Conservation (phyloP, 2,329 filamentous ascomycete genomes). For the Venturia aucupariae region DNA sequence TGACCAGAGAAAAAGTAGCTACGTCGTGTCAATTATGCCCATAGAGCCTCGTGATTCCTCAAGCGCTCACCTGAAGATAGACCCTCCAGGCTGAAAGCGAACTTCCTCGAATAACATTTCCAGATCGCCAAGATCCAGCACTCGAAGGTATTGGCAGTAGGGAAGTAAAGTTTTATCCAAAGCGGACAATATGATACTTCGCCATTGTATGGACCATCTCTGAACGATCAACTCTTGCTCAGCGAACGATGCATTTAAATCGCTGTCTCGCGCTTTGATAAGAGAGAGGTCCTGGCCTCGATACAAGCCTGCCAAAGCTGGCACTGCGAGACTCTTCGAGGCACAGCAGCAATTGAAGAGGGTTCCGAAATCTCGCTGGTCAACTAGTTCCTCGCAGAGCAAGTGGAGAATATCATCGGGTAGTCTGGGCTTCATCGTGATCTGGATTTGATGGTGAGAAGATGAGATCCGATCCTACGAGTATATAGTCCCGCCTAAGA, state of each 20-base stretch:
- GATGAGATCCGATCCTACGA: too few species aligned
- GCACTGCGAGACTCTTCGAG: slow-evolving; percentile 46
- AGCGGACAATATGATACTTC: slow-evolving; percentile 57
- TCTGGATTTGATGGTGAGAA: neutral
- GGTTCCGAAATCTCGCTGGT: slow-evolving; percentile 43
- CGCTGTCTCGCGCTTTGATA: slow-evolving; percentile 21
- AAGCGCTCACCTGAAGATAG: slow-evolving; percentile 42
- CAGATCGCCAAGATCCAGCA: slow-evolving; percentile 55
- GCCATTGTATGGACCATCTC: slow-evolving; percentile 58
- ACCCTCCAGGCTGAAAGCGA: slow-evolving; percentile 42
- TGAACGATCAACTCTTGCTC: slow-evolving; percentile 40
- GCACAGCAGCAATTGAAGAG: slow-evolving; percentile 47
- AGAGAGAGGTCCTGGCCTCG: slow-evolving; percentile 19
- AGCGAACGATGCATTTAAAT: slow-evolving; percentile 29
- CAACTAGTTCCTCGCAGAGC: slow-evolving; percentile 50
- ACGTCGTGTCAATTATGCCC: neutral
- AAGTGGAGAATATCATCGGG: slow-evolving; percentile 53
- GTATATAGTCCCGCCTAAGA: neutral
- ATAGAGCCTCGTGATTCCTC: neutral
- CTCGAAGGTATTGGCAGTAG: slow-evolving; percentile 59
- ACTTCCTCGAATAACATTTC: slow-evolving; percentile 49
- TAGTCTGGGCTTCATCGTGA: slow-evolving; percentile 23
- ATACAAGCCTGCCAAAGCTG: slow-evolving; percentile 55
- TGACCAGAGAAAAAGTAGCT: slow-evolving; percentile 44
- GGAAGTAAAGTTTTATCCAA: slow-evolving; percentile 54